Conservation (phyloP, 2,329 filamentous ascomycete species). For the Stagonosporopsis cucurbitacearum region DNA sequence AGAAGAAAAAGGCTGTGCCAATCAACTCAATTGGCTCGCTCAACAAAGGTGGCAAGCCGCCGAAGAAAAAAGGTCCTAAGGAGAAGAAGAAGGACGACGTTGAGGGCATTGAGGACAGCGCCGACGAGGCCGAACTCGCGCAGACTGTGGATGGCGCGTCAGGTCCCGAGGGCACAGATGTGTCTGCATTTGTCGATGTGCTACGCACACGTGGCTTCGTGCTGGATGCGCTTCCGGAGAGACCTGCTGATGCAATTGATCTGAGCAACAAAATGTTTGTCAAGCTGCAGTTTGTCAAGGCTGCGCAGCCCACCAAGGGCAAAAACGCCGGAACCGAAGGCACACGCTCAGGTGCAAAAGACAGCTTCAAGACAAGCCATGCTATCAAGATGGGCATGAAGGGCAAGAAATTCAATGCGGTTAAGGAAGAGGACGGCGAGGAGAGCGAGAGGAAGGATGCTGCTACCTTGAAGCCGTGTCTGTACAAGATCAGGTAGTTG, state of each 20-base stretch:
- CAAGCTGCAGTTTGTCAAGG: conserved; percentile 92
- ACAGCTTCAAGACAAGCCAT: conserved; percentile 65
- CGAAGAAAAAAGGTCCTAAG: conserved; percentile 47
- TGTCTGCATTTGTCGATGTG: conserved; percentile 84
- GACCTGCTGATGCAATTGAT: conserved; percentile 71
- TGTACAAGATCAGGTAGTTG: conserved; percentile 83
- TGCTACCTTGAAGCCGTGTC: conserved; percentile 88
- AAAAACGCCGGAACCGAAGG: conserved; percentile 66
- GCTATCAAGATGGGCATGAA: conserved; percentile 62
- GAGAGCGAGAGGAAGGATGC: conserved; percentile 65
- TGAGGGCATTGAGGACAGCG: conserved; percentile 57
- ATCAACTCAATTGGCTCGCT: conserved; percentile 69
- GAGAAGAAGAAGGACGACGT: conserved; percentile 54
- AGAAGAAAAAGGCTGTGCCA: conserved; percentile 56
- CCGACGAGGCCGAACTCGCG: conserved; percentile 66
- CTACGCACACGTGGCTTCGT: conserved; percentile 82
- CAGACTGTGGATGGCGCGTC: conserved; percentile 71
- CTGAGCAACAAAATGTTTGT: conserved; percentile 98
- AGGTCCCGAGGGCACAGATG: conserved; percentile 77
- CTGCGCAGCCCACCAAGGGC: conserved; percentile 73
- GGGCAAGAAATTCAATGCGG: conserved; percentile 40
- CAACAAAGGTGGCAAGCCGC: conserved; percentile 15
- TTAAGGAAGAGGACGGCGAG: conserved; percentile 57
- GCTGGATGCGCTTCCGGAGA: conserved; percentile 62
- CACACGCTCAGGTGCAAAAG: conserved; percentile 48